These are phyloP conservation scores for Stentor coeruleus DNA, from an alignment of 73 alveolate species.

Conservation along the genomic window DNA sequence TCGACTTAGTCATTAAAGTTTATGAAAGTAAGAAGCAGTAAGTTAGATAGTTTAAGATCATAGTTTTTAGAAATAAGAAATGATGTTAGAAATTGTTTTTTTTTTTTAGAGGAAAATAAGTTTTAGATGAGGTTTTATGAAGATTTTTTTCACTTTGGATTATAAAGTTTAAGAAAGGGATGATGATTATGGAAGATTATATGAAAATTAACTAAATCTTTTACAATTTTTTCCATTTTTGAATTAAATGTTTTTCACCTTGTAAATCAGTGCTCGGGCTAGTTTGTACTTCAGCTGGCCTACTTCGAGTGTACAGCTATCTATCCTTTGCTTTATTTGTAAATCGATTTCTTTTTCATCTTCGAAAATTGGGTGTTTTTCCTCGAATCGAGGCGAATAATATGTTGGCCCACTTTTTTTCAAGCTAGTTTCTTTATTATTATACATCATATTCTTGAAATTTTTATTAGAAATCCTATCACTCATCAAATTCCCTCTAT, in stretches of 20 bases:
- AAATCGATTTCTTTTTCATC: neutral
- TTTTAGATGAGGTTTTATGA: too few relatives aligned
- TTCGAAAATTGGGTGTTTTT: neutral
- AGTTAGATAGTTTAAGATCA: neutral
- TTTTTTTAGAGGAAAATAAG: too few relatives aligned
- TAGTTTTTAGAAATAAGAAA: neutral
- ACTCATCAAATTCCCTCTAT: too few relatives aligned
- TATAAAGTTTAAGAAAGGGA: too few relatives aligned
- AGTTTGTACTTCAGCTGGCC: neutral
- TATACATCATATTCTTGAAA: too few relatives aligned
- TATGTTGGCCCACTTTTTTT: neutral
- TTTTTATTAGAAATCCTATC: neutral
- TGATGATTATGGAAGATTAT: too few relatives aligned
- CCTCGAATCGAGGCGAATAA: neutral
- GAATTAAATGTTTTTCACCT: neutral
- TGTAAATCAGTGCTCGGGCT: neutral
- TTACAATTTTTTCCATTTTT: too few relatives aligned
- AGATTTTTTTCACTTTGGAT: too few relatives aligned
- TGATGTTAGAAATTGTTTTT: too few relatives aligned
- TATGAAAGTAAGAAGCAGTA: conserved; percentile 28
- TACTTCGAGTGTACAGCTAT: neutral
- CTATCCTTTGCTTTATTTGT: neutral
- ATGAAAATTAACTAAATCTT: too few relatives aligned
- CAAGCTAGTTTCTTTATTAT: too few relatives aligned
- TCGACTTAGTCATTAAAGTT: conserved; percentile 51